Conservation (phyloP, 139 green algal species). For the Picochlorum sp. region DNA sequence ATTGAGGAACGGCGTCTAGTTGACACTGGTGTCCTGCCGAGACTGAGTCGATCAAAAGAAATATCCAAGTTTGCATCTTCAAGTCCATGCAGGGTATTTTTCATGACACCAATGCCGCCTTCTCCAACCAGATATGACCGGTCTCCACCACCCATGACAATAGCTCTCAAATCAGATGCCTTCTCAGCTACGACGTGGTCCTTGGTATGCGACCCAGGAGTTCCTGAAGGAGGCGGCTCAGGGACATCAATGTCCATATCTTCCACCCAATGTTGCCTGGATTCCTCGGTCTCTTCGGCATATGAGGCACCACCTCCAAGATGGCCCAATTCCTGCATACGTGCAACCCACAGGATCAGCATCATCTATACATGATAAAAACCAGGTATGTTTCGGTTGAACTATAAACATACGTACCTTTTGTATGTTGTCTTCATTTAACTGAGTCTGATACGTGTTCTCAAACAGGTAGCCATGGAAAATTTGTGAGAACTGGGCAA, state of each 20-base stretch:
- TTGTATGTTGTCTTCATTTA: constrained; percentile 33
- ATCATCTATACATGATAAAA: constrained; percentile 1
- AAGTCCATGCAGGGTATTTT: constrained; percentile 73
- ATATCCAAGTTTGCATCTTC: constrained; percentile 29
- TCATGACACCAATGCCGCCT: constrained; percentile 72
- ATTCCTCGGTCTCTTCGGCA: constrained; percentile 31
- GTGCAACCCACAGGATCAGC: constrained; percentile 1
- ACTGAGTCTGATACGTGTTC: constrained; percentile 65
- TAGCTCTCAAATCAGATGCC: constrained; percentile 20
- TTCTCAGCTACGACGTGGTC: constrained; percentile 26
- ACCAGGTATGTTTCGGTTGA: constrained; percentile 15
- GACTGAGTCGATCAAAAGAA: constrained; percentile 22
- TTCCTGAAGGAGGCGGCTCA: constrained; percentile 23
- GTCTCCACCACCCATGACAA: constrained; percentile 52
- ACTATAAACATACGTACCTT: constrained; percentile 36
- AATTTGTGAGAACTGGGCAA: constrained; percentile 35
- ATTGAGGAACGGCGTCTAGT: neutral
- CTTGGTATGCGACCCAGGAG: constrained; percentile 13
- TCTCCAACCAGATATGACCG: constrained; percentile 72
- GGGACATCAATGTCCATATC: constrained; percentile 34
- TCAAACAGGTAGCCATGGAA: constrained; percentile 70
- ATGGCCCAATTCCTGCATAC: constrained; percentile 3
- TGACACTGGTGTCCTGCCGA: constrained; percentile 3
- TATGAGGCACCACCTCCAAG: neutral
- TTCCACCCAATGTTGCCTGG: constrained; percentile 30